Evolutionary conservation across 805 yeast species (phyloP).

Genomic region (Starmerella floricola): DNA sequence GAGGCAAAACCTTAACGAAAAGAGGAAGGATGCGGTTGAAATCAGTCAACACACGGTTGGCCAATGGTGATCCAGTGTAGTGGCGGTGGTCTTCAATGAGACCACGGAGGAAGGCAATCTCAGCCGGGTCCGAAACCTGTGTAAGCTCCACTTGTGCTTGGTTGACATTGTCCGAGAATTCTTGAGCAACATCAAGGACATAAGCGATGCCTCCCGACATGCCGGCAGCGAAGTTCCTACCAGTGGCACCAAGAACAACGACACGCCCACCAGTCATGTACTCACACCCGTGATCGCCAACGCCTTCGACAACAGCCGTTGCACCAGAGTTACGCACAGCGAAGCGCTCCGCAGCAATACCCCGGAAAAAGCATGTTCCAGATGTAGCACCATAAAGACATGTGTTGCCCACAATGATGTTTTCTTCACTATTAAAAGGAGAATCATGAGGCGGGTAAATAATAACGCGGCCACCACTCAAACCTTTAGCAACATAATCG

Average conservation of each 20-base stretch:
- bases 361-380: constrained; percentile 86
- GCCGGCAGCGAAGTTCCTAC: constrained; percentile 91
- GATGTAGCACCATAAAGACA: constrained; percentile 97
- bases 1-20: constrained; percentile 86
- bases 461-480: constrained; percentile 87
- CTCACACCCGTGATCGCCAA: constrained; percentile 98
- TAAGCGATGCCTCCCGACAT: constrained; percentile 99
- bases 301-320: constrained; percentile 88
- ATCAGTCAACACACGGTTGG: constrained; percentile 67
- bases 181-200: constrained; percentile 90
- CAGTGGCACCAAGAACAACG: constrained; percentile 80
- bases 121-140: constrained; percentile 69
- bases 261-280: constrained; percentile 99
- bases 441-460: constrained; percentile 84
- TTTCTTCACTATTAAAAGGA: constrained; percentile 84
- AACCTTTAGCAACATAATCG: constrained; percentile 95
- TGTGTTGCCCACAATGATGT: constrained; percentile 92
- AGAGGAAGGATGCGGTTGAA: constrained; percentile 80
- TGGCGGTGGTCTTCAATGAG: constrained; percentile 90
- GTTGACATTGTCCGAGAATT: constrained; percentile 70
- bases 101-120: constrained; percentile 87
- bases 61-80: constrained; percentile 85
- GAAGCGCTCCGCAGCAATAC: constrained; percentile 97
- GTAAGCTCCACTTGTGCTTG: constrained; percentile 69
- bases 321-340: constrained; percentile 99